phyloP scores from a whole-genome alignment of 1,284 basidiomycete genomes.

The Melampsora medusae region DNA sequence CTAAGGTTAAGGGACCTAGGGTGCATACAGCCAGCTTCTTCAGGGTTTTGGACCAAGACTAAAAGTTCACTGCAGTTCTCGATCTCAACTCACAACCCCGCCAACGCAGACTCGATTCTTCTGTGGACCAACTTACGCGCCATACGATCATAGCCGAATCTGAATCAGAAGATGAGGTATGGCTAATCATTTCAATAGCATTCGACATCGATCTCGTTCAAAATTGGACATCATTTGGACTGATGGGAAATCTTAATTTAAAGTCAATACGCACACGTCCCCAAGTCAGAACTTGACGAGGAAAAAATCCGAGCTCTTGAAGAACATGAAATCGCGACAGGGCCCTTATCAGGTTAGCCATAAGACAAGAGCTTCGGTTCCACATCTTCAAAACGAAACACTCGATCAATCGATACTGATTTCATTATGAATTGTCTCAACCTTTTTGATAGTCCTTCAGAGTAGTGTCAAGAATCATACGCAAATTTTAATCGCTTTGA shows the following conservation, averaged over 20 bases:
- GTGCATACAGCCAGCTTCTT: no score
- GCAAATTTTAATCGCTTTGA: conserved; percentile 91
- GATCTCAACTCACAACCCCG: no score
- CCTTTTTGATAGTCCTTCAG: conserved; percentile 90
- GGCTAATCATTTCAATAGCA: no score
- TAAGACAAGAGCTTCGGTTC: background rate
- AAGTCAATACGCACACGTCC: conserved; percentile 94
- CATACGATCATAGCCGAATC: no score
- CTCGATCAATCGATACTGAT: conserved; percentile 38
- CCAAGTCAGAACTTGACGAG: conserved; percentile 96
- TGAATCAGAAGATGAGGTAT: no score
- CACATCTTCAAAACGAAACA: no score
- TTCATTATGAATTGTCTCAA: conserved; percentile 59
- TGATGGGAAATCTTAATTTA: background rate
- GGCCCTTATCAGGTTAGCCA: conserved; percentile 13
- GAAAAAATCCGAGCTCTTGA: conserved; percentile 91
- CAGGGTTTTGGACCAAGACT: no score
- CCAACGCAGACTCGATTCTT: no score
- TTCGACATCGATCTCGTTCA: no score
- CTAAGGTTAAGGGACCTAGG: no score
- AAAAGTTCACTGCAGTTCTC: no score
- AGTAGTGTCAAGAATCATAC: conserved; percentile 96
- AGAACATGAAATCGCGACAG: conserved; percentile 76
- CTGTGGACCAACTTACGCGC: no score
- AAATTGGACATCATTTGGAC: background rate